Percentiles rank a stretch among this genome's conserved stretches.
Conservation (phyloP, 2,329 filamentous ascomycete species). For the Fusarium napiforme region DNA sequence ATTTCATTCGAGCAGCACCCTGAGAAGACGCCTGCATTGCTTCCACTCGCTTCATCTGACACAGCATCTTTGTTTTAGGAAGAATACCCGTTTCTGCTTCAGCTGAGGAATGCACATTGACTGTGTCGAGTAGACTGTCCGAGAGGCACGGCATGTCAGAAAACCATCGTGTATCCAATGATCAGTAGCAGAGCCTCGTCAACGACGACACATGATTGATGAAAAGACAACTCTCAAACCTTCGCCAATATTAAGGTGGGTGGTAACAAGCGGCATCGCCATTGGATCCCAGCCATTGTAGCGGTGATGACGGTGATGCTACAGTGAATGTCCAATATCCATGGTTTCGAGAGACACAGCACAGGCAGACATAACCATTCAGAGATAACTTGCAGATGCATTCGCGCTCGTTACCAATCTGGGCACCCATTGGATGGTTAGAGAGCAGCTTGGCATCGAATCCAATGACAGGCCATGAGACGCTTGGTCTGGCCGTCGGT, state of each 20-base stretch:
- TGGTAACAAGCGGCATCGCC: conserved; percentile 11
- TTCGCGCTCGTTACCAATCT: conserved; percentile 45
- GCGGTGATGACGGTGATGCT: conserved; percentile 38
- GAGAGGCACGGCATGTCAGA: conserved; percentile 15
- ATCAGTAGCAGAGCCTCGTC: background rate
- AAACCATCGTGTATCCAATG: background rate
- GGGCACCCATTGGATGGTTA: conserved; percentile 20
- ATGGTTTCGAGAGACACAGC: conserved; percentile 3
- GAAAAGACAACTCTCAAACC: background rate
- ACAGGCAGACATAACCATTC: background rate
- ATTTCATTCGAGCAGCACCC: conserved; percentile 8
- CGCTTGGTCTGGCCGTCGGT: conserved; percentile 27
- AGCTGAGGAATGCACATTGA: conserved; percentile 28
- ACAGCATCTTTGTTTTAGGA: conserved; percentile 11
- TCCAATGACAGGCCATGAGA: background rate
- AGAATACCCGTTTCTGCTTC: conserved; percentile 14
- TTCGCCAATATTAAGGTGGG: conserved; percentile 3
- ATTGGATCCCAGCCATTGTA: background rate
- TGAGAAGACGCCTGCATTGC: conserved; percentile 13
- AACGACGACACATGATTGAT: conserved; percentile 15
- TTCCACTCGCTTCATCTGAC: conserved; percentile 3
- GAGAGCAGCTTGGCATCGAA: conserved; percentile 26
- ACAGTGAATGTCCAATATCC: conserved; percentile 4
- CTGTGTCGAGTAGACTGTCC: background rate
- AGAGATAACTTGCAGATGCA: conserved; percentile 15